Evolutionary conservation across 768 basidiomycete species (phyloP), one percentile per base, ranked within the genome.

Genomic region (Hypholoma fasciculare): DNA sequence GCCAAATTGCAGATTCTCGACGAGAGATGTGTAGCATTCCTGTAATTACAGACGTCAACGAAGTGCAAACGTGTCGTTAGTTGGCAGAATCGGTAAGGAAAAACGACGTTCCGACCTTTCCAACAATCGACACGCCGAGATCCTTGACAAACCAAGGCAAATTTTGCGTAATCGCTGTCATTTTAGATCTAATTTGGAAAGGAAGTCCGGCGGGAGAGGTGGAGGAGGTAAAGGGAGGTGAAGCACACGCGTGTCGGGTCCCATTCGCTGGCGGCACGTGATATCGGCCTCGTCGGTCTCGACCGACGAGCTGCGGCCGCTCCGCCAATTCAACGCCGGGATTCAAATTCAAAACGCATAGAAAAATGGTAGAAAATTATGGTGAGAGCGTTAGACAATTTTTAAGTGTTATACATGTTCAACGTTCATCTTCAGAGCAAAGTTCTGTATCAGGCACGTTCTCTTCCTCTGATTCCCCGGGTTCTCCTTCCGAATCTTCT

Each of bases 11-110:
- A 96, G 82, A 70, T 98, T 84, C 76, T 92, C 91, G 36, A 98
- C 86, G 17, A 98, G 84, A 57, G 91, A 89, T 44, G 82, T 79
- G 77, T 97, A 98, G 72, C 96, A 98, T 83, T 90, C 83, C 94
- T 96, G 58, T 8, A 48, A 42, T 17, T 1, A 19, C 30, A 3
- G 8, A 36, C 37, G 27, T 27, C 27, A 3, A 38, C 13, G 9
- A 38, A 36, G 8, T 6, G 9, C 43, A 1, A 4, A 13, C 13
- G 36, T 12, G 27, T 34, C 5, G 14, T 7, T 14, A 49, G 44
- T 23, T 7, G 30, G 30, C 6, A 34, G 6, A 34, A 34, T 34
- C 1, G 6, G 30, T 9, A 34, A 34, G 6, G 30, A 34, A 34
- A 34, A 34, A 34, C 6, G 30, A 34, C 16, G 26, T 14, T 59